Base-by-base conservation (phyloP, 108 stramenopile species). In the Cyclotella atomus region DNA sequence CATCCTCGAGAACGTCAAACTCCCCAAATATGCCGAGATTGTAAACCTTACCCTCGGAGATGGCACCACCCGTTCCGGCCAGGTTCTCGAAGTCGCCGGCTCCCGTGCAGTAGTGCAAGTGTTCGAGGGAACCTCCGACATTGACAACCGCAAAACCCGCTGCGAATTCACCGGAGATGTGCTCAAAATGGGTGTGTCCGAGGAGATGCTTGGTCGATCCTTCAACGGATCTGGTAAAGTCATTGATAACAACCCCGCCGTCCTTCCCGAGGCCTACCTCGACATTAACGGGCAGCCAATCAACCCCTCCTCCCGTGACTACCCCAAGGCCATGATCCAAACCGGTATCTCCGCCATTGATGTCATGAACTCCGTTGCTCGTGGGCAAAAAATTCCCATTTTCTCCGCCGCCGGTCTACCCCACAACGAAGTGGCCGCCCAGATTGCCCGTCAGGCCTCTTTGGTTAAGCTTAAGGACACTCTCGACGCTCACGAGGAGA, bases 241-340 rank as follows among this genome's bases (percentile, higher is more conserved):
- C 59, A 99, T 98, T 83, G 99, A 99, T 81, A 78, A 68, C 61
- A 98, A 96, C 28, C 99, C 99, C 24, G 95, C 97, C 71, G 98
- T 99, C 59, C 90, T 99, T n/a, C 96, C 99, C 32, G 98, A 99
- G 87, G 96, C 96, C 57, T 99, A 97, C 84, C 83, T 98, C 12
- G 99, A 99, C 81, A 99, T 99, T 78, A 97, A 96, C 84, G 99
- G 99, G 29, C 97, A 97, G 88, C 97, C 99, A 62, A 99, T 99
- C 88, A 99, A 99, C 95, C 99, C 99, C 35, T 96, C 91, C 56
- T 96, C 96, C 64, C 94, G 99, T 75, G 98, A 98, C 83, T 98
- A 99, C 87, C 99, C 99, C 70, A 98, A 97, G 88, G 97, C 97
- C 68, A 99, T 99, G 99, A 99, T 99, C 79, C 98, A 99, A 77